Evolutionary conservation across 1,139 yeast genomes (phyloP).

Genomic region (Candida frijolesensis): DNA sequence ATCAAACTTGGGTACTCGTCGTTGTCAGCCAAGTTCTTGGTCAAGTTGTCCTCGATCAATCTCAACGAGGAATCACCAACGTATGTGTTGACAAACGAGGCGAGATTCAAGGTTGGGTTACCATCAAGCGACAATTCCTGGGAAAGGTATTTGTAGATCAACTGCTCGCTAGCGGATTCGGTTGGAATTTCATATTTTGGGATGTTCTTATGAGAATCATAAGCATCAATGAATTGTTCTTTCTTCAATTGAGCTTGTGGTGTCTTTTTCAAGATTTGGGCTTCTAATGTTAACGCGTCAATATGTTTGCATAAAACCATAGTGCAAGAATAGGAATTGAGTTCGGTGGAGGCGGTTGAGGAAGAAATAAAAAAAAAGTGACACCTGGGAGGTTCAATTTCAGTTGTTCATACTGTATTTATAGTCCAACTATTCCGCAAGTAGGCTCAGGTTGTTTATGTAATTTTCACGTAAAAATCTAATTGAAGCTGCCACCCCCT

Average conservation of each 20-base stretch:
- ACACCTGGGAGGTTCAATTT: not conserved
- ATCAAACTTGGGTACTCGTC: slow-evolving; percentile 91
- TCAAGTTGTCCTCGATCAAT: slow-evolving; percentile 67
- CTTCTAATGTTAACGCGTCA: slow-evolving; percentile 38
- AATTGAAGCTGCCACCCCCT: not conserved
- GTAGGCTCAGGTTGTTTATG: not conserved
- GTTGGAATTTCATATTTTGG: slow-evolving; percentile 62
- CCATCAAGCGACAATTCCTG: slow-evolving; percentile 85
- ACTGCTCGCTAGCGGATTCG: slow-evolving; percentile 51
- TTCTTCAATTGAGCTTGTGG: slow-evolving; percentile 26
- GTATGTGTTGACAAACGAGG: slow-evolving; percentile 84
- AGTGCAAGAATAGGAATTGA: not conserved
- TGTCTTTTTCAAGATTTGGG: slow-evolving; percentile 28
- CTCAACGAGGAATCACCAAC: slow-evolving; percentile 47
- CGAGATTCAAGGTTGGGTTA: slow-evolving; percentile 78
- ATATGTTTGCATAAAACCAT: slow-evolving; percentile 47
- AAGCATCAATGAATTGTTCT: slow-evolving; percentile 38
- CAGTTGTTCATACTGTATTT: not conserved
- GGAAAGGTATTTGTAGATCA: slow-evolving; percentile 64
- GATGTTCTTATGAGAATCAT: slow-evolving; percentile 33
- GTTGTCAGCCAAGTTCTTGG: slow-evolving; percentile 88
- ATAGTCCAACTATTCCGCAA: not conserved
- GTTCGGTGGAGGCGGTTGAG: not conserved
- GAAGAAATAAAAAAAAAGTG: not conserved
- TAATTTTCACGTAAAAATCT: not conserved